Evolutionary conservation across 2,329 filamentous ascomycete species (phyloP), one percentile per base, ranked within the genome.

Genomic region (Apiospora phragmitis): DNA sequence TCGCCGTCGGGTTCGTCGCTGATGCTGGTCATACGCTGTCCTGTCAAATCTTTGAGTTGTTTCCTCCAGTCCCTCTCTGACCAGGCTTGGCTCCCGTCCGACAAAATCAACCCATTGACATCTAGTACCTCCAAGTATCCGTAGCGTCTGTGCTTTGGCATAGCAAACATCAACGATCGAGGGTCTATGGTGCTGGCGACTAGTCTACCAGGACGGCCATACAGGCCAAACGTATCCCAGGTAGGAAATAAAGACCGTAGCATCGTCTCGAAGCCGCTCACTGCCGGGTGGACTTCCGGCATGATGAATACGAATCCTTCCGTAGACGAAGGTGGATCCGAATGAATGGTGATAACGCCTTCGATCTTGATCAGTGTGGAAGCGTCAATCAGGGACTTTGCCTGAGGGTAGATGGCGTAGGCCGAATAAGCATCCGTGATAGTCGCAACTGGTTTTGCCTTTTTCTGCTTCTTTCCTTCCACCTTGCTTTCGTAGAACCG

Each of bases 221-320:
- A 99, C 1, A 99, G 85, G 49, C 88, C 90, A 80, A 98, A 99
- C 0, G 94, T 94, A 79, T 99, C 96, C 85, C 94, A 99, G 0
- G 94, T 93, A 0, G 96, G 96, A 79, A 99, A 97, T 16, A 99
- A 85, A 83, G 93, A 98, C 65, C 94, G 90, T 43, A 99, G 86
- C 87, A 99, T 92, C 87, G 97, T 98, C 81, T 98, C 96, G 75
- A 98, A 97, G 0, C 96, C 96, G 69, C 90, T 93, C 16, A 99
- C 93, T 24, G 94, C 95, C n/a, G 95, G 92, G 77, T 94, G 94
- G 1, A 92, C 89, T 80, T 99, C 96, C 4, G 96, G 96, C 95
- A 99, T 98, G 75, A 98, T 91, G 78, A 99, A 99, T 5, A 99
- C 94, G 76, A 98, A 98, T 0, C 96, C 96, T 79, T 99, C 96